Base-by-base conservation (phyloP, 2,329 filamentous ascomycete species). In the Ascochyta rabiei region DNA sequence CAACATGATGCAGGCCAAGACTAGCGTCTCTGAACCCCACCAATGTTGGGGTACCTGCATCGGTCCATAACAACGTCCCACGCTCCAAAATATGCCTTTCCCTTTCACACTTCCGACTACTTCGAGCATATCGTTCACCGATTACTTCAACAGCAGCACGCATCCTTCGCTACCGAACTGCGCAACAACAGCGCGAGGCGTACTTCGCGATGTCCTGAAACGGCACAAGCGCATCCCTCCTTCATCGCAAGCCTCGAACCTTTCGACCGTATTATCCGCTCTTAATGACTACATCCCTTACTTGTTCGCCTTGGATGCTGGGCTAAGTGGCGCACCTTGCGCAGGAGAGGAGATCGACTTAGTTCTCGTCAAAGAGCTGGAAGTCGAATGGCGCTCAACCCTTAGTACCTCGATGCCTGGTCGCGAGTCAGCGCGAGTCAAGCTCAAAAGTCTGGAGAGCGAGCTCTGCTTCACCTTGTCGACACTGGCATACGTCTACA, bases 41-140 rank as follows among this genome's bases (percentile, higher is more conserved):
- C 59, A 67, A 52, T 38, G 59, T 53, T 56, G 56, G 54, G 52
- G 63, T 66, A 67, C 60, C 63, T 68, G 66, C 63, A 64, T 64
- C 64, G 47, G 34, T 38, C 41, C 52, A n/a, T 50, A 47, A 49
- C 48, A 49, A 44, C 28, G 21, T 30, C 57, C 43, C 12, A 53
- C 53, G 43, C 49, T 31, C 45, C 45, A 34, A 46, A 68, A 57
- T 37, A 98, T 98, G 95, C 93, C 93, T 28, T 98, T 90, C 72
- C 89, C 90, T 12, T 97, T 96, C 70, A 79, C 85, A 10, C 85
- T 98, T 28, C 93, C 95, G 2, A 98, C 93, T 0, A 97, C 93
- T 5, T 96, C 92, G 30, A 85, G 89, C 48, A 88, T 96, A 70
- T 88, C 90, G 47, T 93, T 96, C 72, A 89, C 90, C 19, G 82